Evolutionary conservation across 768 basidiomycete species (phyloP), one percentile per base, ranked within the genome.

Genomic region (Mycena latifolia): DNA sequence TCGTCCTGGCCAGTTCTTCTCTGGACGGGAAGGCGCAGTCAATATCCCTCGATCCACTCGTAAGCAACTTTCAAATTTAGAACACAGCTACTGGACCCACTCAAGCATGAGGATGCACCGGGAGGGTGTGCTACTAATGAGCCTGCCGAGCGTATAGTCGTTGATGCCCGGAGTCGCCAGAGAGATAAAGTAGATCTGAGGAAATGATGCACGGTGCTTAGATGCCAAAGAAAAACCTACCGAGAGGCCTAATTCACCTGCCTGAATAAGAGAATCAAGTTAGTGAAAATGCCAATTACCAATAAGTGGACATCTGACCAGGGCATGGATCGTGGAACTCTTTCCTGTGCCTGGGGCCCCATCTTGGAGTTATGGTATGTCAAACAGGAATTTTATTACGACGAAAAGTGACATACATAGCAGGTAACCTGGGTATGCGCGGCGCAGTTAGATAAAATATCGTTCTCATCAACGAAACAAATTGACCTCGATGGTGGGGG

Each of bases 311-410:
- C 24, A n/a, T 11, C n/a, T n/a, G n/a, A 67, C 65, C 2, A 67
- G 20, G 2, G 66, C 61, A 29, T 57, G 55, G 2, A 63, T 39
- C 1, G 66, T 67, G 3, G 61, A 67, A 11, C 61, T 63, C 52
- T 67, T 67, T 22, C 66, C 66, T 1, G 66, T 67, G 1, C 66
- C 66, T 0, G 66, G 66, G 1, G 59, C 65, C 7, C 61, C 66
- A 11, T 67, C 37, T 60, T 11, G 5, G 8, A 27, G n/a, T n/a
- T n/a, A n/a, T n/a, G n/a, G n/a, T n/a, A 29, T 9, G 25, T 18
- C 2, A 37, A 14, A 56, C 11, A 27, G 25, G 3, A 28, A 43
- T 18, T 9, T 11, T 22, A 2, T 4, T 10, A 18, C 14, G 17
- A 6, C 15, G 37, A n/a, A 7, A 47, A 22, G 14, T 9, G n/a